phyloP scores from a whole-genome alignment of 2,329 filamentous ascomycete species.

The Trichoderma sp. region DNA sequence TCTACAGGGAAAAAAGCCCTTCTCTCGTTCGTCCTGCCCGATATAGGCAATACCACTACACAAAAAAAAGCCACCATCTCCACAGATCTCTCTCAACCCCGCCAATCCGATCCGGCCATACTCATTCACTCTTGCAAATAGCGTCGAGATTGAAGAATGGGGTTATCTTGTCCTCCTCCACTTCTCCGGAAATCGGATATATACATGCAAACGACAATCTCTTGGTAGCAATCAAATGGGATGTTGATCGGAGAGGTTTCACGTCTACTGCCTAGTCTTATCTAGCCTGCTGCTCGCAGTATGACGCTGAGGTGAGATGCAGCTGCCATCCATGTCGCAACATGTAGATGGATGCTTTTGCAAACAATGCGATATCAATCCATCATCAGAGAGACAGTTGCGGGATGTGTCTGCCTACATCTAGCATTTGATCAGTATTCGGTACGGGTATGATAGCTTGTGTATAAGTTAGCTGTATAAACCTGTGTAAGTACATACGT shows the following conservation, averaged over 20 bases:
- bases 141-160: not conserved
- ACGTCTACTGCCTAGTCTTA: not conserved
- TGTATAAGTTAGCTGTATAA: not conserved
- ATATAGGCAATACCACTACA: slow-evolving; percentile 14
- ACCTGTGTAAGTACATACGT: not conserved
- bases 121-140: not conserved
- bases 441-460: not conserved
- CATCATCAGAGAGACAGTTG: not conserved
- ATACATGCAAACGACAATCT: not conserved
- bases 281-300: not conserved
- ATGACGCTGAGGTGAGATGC: not conserved
- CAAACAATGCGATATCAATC: too few relatives aligned
- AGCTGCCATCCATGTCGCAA: not conserved
- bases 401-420: not conserved
- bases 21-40: not conserved
- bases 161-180: not conserved
- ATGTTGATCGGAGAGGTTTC: not conserved
- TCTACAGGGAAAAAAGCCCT: not conserved
- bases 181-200: not conserved
- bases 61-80: slow-evolving; percentile 1
- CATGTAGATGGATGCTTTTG: not conserved
- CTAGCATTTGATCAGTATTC: too few relatives aligned
- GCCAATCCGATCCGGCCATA: not conserved
- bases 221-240: not conserved
- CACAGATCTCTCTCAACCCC: slow-evolving; percentile 5